phyloP scores from a whole-genome alignment of 2,329 filamentous ascomycete species.

The Cordyceps sp. region DNA sequence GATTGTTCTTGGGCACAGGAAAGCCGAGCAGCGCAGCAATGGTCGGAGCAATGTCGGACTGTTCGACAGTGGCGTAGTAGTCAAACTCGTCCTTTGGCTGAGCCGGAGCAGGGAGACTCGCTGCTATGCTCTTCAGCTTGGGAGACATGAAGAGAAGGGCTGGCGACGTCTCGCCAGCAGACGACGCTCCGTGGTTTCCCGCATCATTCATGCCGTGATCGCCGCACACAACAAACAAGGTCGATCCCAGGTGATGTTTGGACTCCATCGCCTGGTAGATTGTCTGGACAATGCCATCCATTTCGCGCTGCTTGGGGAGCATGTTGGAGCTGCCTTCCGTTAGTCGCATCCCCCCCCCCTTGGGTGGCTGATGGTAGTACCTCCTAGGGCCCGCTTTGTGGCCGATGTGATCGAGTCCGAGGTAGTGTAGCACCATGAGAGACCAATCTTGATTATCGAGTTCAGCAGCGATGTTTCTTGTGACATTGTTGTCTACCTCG shows the following conservation, averaged over 20 bases:
- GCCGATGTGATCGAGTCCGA: slow-evolving; percentile 92
- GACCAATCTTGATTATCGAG: slow-evolving; percentile 71
- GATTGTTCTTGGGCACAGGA: slow-evolving; percentile 74
- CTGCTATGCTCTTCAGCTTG: slow-evolving; percentile 46
- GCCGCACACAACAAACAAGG: slow-evolving; percentile 72
- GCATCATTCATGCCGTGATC: slow-evolving; percentile 99
- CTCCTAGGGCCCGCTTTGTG: slow-evolving; percentile 85
- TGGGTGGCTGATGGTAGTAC: slow-evolving; percentile 23
- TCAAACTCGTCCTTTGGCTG: slow-evolving; percentile 53
- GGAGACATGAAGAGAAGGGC: slow-evolving; percentile 85
- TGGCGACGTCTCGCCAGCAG: slow-evolving; percentile 83
- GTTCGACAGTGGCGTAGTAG: slow-evolving; percentile 75
- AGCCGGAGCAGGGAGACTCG: slow-evolving; percentile 31
- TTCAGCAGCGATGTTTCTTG: slow-evolving; percentile 68
- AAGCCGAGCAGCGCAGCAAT: slow-evolving; percentile 75
- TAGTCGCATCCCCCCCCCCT: not conserved
- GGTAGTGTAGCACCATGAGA: slow-evolving; percentile 84
- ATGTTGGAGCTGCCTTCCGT: slow-evolving; percentile 56
- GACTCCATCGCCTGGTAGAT: slow-evolving; percentile 64
- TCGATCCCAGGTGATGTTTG: slow-evolving; percentile 54
- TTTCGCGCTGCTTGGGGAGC: slow-evolving; percentile 82
- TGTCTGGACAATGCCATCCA: slow-evolving; percentile 66
- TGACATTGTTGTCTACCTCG: slow-evolving; percentile 96
- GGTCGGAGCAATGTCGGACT: slow-evolving; percentile 86
- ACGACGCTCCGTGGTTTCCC: slow-evolving; percentile 90